Evolutionary conservation across 225 moss, liverwort and hornwort genomes (phyloP), one percentile per base, ranked within the genome.

Genomic region (Pseudoscleropodium purum): DNA sequence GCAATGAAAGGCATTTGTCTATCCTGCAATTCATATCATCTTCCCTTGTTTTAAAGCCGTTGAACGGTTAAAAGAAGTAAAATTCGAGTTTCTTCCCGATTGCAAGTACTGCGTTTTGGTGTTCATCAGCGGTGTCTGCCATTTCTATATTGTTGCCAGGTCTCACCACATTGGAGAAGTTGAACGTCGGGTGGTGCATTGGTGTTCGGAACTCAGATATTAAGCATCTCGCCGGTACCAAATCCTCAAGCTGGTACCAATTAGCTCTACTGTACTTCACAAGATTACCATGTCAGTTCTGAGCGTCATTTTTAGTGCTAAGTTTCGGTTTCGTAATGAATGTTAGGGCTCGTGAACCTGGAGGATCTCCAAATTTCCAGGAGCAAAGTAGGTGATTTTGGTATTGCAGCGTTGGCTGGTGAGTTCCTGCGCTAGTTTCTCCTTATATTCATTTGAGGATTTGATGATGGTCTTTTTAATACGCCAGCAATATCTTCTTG

Each of bases 171-270:
- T 91, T 99, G 91, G 96, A 95, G 89, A 96, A 92, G 88, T 87
- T 99, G 87, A 96, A 99, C 87, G 97, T 99, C 49, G 97, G 99
- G 75, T 99, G 99, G 99, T 99, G 99, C 92, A 96, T 90, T 79
- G 95, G 92, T 81, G 96, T 99, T 65, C 93, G 92, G 68, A 97
- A 97, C 85, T 91, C 96, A 52, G 99, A 99, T 89, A 92, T 97
- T 79, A 96, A 94, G 94, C 89, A 95, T 89, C 84, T 99, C 69
- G 92, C 96, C 70, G 98, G 98, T 98, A 93, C 68, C 30, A 61
- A 82, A 72, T 59, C 77, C 52, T 19, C 65, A 57, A 64, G 18
- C 75, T 85, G 36, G 73, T 20, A 47, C 68, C 75, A 66, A 62
- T 76, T 86, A 10, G 57, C 47, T 60, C 39, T 80, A 14, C 62